Evolutionary conservation across 2,329 filamentous ascomycete genomes (phyloP).

Genomic region (Fusarium brevicatenulatum): DNA sequence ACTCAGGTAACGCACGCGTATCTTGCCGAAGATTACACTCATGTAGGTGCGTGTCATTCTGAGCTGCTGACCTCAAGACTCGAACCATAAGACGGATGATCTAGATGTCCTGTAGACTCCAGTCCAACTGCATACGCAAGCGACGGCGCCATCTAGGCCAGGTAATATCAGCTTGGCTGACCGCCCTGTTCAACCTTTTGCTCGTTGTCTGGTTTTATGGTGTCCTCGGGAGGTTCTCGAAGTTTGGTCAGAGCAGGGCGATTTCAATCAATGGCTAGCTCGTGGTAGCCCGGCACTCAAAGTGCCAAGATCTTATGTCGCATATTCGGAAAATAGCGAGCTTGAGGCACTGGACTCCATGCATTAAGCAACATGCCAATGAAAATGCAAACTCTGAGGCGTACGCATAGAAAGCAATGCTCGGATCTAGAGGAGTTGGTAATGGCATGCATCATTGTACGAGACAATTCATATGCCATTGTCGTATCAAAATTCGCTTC

Average conservation of each 20-base stretch:
- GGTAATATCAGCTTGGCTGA: conserved; percentile 32
- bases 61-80: conserved; percentile 32
- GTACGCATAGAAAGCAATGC: not conserved
- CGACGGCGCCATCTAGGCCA: conserved; percentile 22
- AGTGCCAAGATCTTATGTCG: conserved; percentile 17
- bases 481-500: conserved; percentile 17
- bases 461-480: conserved; percentile 11
- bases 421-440: not conserved
- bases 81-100: conserved; percentile 36
- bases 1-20: not conserved
- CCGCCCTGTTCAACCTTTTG: conserved; percentile 26
- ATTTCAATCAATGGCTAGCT: conserved; percentile 11
- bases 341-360: conserved; percentile 2
- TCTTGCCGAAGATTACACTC: conserved; percentile 16
- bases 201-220: not conserved
- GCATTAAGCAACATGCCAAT: conserved; percentile 12
- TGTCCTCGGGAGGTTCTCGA: conserved; percentile 7
- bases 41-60: conserved; percentile 24
- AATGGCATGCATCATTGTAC: conserved; percentile 8
- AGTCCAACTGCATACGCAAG: conserved; percentile 32
- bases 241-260: conserved; percentile 22
- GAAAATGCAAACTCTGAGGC: conserved; percentile 7
- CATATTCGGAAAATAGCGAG: conserved; percentile 10
- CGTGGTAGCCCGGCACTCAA: conserved; percentile 1
- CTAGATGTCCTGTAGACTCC: conserved; percentile 25